These are phyloP conservation scores for Lophiostoma macrostomum DNA, from an alignment of 495 filamentous ascomycete genomes.

Conservation along the genomic window DNA sequence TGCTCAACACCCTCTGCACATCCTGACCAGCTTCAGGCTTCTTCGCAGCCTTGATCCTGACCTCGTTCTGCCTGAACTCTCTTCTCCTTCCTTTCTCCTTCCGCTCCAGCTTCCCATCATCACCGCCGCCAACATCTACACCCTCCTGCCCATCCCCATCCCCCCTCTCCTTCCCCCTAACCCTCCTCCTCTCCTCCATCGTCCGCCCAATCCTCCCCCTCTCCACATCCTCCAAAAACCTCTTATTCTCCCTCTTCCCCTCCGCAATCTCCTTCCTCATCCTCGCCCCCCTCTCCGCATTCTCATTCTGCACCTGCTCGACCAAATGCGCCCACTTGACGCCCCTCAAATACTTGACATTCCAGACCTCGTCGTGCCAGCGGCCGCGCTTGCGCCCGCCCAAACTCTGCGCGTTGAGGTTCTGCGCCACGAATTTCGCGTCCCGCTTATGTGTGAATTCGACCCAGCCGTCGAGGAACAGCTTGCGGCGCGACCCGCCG, in stretches of 20 bases:
- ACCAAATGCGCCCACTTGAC: conserved; percentile 76
- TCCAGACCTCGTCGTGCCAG: conserved; percentile 94
- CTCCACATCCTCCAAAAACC: conserved; percentile 75
- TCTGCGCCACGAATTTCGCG: conserved; percentile 80
- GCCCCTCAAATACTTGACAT: conserved; percentile 74
- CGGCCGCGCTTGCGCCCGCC: conserved; percentile 84
- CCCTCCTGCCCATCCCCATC: conserved; percentile 58
- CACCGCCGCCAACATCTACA: conserved; percentile 53
- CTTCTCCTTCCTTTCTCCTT: conserved; percentile 45
- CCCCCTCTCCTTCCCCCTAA: conserved; percentile 66
- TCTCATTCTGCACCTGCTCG: conserved; percentile 73
- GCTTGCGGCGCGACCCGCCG: conserved; percentile 85
- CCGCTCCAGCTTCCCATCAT: conserved; percentile 26
- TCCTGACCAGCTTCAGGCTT: conserved; percentile 59
- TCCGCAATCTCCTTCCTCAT: conserved; percentile 77
- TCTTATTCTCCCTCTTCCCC: conserved; percentile 77
- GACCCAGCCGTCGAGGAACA: conserved; percentile 90
- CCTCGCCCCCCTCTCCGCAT: conserved; percentile 73
- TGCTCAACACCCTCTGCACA: conserved; percentile 73
- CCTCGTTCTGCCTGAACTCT: conserved; percentile 73
- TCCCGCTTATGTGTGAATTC: conserved; percentile 76
- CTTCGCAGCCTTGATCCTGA: conserved; percentile 47
- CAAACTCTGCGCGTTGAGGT: conserved; percentile 76
- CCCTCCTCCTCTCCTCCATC: conserved; percentile 49
- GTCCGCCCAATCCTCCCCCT: conserved; percentile 49